Percentiles rank a stretch among this genome's conserved stretches.
Conservation (phyloP, 2,329 filamentous ascomycete genomes). For the Sclerotinia trifoliorum region DNA sequence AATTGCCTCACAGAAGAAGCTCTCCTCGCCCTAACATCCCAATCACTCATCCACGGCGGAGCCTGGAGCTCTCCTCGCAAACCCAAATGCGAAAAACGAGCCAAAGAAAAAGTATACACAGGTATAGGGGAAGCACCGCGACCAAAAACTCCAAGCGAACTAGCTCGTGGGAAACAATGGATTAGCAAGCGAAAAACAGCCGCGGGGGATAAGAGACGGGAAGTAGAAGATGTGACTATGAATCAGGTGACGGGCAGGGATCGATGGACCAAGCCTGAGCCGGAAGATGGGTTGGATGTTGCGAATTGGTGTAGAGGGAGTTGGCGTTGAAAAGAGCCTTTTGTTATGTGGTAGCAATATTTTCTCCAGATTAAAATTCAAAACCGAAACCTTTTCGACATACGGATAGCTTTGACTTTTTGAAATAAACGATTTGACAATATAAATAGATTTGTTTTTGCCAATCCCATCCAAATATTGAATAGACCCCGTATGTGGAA, state of each 20-base stretch:
- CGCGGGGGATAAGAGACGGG: neutral
- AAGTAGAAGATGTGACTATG: neutral
- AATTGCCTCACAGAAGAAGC: neutral
- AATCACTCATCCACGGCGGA: constrained; percentile 5
- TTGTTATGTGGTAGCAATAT: neutral
- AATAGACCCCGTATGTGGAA: too few species aligned
- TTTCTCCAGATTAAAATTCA: too few species aligned
- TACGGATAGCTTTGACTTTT: too few species aligned
- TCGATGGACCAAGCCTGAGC: neutral
- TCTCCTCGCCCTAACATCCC: neutral
- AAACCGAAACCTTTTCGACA: too few species aligned
- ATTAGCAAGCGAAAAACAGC: neutral
- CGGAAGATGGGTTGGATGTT: neutral
- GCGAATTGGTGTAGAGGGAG: neutral
- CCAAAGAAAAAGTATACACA: neutral
- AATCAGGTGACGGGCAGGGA: neutral
- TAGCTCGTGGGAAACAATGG: neutral
- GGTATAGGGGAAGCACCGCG: neutral
- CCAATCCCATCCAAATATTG: too few species aligned
- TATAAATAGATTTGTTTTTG: too few species aligned
- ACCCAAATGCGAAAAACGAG: too few species aligned
- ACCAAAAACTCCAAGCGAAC: neutral
- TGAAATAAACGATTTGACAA: too few species aligned
- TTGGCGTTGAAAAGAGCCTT: neutral
- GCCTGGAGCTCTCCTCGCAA: neutral